Conservation (phyloP, 1,284 basidiomycete genomes). For the Ceratobasidium sp. region DNA sequence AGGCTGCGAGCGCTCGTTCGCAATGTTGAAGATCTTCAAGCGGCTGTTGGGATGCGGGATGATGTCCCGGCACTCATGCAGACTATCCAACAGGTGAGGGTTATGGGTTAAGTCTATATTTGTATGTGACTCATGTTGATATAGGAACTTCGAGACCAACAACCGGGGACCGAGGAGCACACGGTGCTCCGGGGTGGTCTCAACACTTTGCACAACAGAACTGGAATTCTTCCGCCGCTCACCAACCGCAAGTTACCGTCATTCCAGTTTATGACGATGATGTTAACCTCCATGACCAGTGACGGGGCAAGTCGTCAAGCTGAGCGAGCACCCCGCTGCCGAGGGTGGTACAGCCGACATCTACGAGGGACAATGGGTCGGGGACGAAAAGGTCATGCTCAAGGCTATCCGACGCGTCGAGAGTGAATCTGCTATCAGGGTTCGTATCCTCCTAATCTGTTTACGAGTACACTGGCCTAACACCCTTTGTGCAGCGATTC, state of each 20-base stretch:
- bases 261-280: not conserved
- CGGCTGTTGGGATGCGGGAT: slow-evolving; percentile 25
- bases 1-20: slow-evolving; percentile 22
- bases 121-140: not conserved
- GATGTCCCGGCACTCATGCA: slow-evolving; percentile 24
- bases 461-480: not conserved
- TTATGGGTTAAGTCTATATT: too few relatives aligned
- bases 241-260: not conserved
- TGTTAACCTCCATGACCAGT: slow-evolving; percentile 9
- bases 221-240: slow-evolving; percentile 15
- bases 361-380: slow-evolving; percentile 39
- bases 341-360: not conserved
- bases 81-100: slow-evolving; percentile 21
- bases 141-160: slow-evolving; percentile 27
- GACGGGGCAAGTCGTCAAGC: slow-evolving; percentile 34
- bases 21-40: slow-evolving; percentile 25
- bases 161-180: slow-evolving; percentile 27
- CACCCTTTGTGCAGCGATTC: not conserved
- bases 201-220: slow-evolving; percentile 22
- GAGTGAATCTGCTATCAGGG: slow-evolving; percentile 2
- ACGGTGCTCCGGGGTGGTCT: slow-evolving; percentile 26
- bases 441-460: not conserved
- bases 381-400: slow-evolving; percentile 26
- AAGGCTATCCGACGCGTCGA: slow-evolving; percentile 8
- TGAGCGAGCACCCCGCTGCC: not conserved